These are phyloP conservation scores for Singerocomus inundabilis DNA, from an alignment of 1,284 basidiomycete genomes.

Conservation along the genomic window DNA sequence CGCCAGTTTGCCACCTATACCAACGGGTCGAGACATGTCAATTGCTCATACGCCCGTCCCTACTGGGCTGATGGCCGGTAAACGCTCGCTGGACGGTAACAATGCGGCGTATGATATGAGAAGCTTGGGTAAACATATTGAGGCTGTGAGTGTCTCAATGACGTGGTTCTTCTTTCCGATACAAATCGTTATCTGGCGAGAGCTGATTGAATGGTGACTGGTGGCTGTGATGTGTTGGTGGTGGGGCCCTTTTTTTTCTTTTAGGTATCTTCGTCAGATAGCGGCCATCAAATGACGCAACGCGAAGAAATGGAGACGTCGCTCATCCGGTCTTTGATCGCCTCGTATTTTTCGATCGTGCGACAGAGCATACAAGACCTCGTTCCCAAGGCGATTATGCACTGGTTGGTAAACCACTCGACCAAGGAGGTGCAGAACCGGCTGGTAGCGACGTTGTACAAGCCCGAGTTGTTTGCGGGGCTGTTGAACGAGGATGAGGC, in stretches of 20 bases:
- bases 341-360: constrained; percentile 95
- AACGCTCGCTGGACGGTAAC: constrained; percentile 67
- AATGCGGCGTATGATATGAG: constrained; percentile 98
- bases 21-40: constrained; percentile 61
- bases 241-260: no score
- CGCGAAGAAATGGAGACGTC: constrained; percentile 97
- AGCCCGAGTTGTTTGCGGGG: constrained; percentile 88
- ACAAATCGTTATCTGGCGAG: constrained; percentile 4
- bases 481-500: constrained; percentile 96
- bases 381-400: constrained; percentile 96
- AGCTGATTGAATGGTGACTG: constrained; percentile 12
- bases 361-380: constrained; percentile 97
- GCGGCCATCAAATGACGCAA: constrained; percentile 55
- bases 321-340: constrained; percentile 92
- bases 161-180: neutral
- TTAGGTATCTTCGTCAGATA: constrained; percentile 44
- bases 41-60: constrained; percentile 48
- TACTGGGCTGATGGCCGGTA: constrained; percentile 63
- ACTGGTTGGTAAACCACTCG: constrained; percentile 95
- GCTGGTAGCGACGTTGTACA: constrained; percentile 90
- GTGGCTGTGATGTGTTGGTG: no score
- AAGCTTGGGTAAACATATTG: constrained; percentile 94
- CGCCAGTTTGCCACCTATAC: constrained; percentile 33
- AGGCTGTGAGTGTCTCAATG: constrained; percentile 67
- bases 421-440: constrained; percentile 96